Base-by-base conservation (phyloP, 352 stramenopile species). In the Phytophthora tentaculata region DNA sequence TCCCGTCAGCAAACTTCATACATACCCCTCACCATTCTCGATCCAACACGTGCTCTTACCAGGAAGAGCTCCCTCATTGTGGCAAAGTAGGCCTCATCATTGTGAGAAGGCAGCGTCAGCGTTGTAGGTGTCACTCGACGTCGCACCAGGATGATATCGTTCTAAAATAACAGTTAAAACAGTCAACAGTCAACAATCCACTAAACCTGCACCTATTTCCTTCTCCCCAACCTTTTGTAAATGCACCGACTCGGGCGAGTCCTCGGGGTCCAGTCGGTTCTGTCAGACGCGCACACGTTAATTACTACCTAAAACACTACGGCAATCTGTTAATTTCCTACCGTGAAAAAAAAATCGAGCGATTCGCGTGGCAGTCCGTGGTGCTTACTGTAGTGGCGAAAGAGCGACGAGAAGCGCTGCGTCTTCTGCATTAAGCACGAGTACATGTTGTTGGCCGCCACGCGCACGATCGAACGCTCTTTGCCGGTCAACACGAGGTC, bases 321-420 rank as follows among this genome's bases (percentile, higher is more conserved):
- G 6, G 37, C 47, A 2, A 44, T 32, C 19, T 2, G 8, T 2
- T 22, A 41, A 53, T 44, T 52, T 55, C 51, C 10, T 39, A 95
- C 91, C 63, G 91, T 97, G 73, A 99, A 99, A 80, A 98, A 99
- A 67, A 99, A 99, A 69, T 98, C 97, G 35, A 99, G 82, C 62
- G 97, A 94, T 59, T 99, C 96, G 68, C 98, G 97, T 9, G 96
- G 84, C 43, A 99, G 69, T 5, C 97, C 97, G 78, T 99, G 97
- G 80, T 99, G 98, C 77, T 99, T 99, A 73, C 96, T 98, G 78
- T 99, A 99, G 81, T 99, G 97, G 50, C 96, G 96, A 69, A 99
- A 99, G 19, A 99, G 88, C 56, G 90, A 98, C 26, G 94, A 98
- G 75, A 99, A 99, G 19, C 96, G 91, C 82, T 99, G 97, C 19